Base-by-base conservation (phyloP, 2,329 filamentous ascomycete species). In the Pseudonectria buxi region DNA sequence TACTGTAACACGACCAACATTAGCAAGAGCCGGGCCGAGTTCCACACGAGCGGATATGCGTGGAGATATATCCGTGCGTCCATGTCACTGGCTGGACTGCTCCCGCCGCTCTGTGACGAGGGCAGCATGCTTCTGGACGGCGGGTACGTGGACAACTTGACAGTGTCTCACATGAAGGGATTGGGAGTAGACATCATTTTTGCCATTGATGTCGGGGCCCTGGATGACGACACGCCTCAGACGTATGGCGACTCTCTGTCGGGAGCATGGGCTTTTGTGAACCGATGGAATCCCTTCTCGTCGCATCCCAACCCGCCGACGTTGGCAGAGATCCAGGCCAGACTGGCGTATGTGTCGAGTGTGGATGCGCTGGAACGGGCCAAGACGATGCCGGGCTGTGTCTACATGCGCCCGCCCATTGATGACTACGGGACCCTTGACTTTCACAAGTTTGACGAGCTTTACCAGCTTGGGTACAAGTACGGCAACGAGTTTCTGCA, bases 1-100 rank as follows among this genome's bases (percentile, higher is more conserved):
- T 98, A 98, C 65, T 98, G 94, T 73, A 98, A 98, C 63, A 96
- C 92, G 1, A 98, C 94, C 26, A 98, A 96, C 61, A 96, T 98
- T 63, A 94, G 85, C 66, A 94, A 94, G 61, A 92, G 85, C 42
- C 77, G 90, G 14, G 79, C 79, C 3, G 92, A 98, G 58, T 89
- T 94, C 47, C 92, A 98, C 62, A 95, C 88, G 0, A 92, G 85
- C 41, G 92, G 92, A 11, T 98, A 98, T 54, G 90, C 92, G 0
- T 98, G 92, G 92, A 78, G 94, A 28, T 98, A 98, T 53, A 86
- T 98, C 15, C 78, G 92, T 30, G 92, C 92, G 1, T 95, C 88
- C 10, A 98, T 98, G 92, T 94, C 89, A 2, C 74, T 98, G 4
- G 92, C 92, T 1, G 92, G 94, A 3, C 66, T 98, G 9, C 69